Evolutionary conservation across 805 yeast genomes (phyloP), one percentile per base, ranked within the genome.

Genomic region (Starmerella gropengiesseri): DNA sequence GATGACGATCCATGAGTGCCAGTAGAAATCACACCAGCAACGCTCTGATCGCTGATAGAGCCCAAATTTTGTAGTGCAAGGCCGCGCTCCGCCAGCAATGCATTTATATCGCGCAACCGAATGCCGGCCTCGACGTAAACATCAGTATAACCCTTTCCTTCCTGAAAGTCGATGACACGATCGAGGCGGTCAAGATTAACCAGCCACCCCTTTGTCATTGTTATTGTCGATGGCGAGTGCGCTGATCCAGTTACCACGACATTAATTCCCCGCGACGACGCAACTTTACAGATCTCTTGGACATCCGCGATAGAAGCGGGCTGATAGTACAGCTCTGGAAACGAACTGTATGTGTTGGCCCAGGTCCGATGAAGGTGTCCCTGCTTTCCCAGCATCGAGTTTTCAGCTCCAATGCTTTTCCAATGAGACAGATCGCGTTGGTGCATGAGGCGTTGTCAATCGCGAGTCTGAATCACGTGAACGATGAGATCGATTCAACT

Each of bases 1-100:
- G 89, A 93, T 8, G 94, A 78, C 0, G 96, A 81, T 7, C 98
- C 98, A 58, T 89, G 98, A 0, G 97, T 86, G 22, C 97, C 97
- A 0, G 97, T 89, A 2, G 94, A 81, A 34, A 91, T 85, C 51
- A 87, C 77, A n/a, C 98, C 98, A 3, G 94, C 97, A 20, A 86
- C 69, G 13, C 94, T 81, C 60, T 89, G 97, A 48, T 85, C 95
- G 31, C 91, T 77, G 41, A 89, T 89, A 1, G 96, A 86, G 1
- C 97, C 97, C 55, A 91, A 66, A 55, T 82, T 89, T 61, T 89
- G 97, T 45, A 89, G 67, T 5, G 95, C 93, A 46, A 84, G 71
- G 1, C 81, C 79, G 49, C 73, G 69, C 11, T 65, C 48, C 20
- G 75, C 78, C 47, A 89, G 67, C 47, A 68, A 68, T 9, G 76